phyloP scores from a whole-genome alignment of 495 filamentous ascomycete species.

The Lepraria neglecta region DNA sequence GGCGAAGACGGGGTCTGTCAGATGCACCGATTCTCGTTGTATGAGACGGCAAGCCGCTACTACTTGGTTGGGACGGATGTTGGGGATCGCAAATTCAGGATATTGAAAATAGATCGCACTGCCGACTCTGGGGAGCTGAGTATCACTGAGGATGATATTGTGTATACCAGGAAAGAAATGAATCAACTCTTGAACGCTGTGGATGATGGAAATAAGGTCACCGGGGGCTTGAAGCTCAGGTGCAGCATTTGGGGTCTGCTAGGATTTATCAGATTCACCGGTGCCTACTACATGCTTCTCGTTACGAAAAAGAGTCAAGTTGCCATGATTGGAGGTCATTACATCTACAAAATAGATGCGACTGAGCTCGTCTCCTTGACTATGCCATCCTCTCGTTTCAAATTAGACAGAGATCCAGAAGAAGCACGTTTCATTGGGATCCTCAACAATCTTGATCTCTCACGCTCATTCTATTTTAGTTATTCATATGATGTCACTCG shows the following conservation, averaged over 20 bases:
- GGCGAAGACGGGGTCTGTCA: constrained; percentile 67
- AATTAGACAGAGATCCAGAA: constrained; percentile 75
- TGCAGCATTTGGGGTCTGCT: constrained; percentile 90
- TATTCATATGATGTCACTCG: constrained; percentile 95
- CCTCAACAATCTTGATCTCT: constrained; percentile 82
- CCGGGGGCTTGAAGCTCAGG: constrained; percentile 83
- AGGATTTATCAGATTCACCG: constrained; percentile 93
- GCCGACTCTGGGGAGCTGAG: constrained; percentile 72
- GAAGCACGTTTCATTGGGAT: constrained; percentile 85
- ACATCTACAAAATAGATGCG: constrained; percentile 91
- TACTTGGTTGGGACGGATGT: constrained; percentile 92
- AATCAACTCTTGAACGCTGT: constrained; percentile 86
- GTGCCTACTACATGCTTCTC: constrained; percentile 93
- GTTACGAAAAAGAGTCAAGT: constrained; percentile 95
- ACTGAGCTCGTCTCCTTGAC: constrained; percentile 88
- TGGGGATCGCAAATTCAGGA: constrained; percentile 77
- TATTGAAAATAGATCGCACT: constrained; percentile 90
- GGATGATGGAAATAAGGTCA: constrained; percentile 88
- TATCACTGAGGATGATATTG: constrained; percentile 87
- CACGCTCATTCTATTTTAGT: constrained; percentile 92
- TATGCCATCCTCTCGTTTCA: constrained; percentile 54
- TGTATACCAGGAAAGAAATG: constrained; percentile 91
- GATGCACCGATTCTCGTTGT: constrained; percentile 93
- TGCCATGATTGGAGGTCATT: constrained; percentile 92
- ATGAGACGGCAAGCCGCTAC: constrained; percentile 86